phyloP scores from a whole-genome alignment of 805 yeast species.

The Candida suzukii region DNA sequence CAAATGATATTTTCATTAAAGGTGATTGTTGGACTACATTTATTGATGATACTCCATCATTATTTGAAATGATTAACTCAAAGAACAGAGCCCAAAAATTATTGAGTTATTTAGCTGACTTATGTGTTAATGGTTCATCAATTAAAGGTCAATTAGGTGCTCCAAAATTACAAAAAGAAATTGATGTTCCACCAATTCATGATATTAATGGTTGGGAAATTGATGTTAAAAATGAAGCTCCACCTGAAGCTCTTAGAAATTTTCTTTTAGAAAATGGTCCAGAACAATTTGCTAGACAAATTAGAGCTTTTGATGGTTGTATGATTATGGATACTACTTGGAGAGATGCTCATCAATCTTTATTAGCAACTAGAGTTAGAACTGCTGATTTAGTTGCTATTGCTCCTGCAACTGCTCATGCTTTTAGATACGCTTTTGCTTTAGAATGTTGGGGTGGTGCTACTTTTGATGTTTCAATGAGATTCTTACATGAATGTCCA shows the following conservation, averaged over 20 bases:
- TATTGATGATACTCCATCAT: constrained; percentile 94
- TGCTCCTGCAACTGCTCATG: constrained; percentile 92
- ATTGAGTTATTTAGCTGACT: constrained; percentile 83
- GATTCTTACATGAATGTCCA: constrained; percentile 97
- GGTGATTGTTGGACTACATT: constrained; percentile 98
- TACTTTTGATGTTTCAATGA: constrained; percentile 96
- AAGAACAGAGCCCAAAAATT: constrained; percentile 96
- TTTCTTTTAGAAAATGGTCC: constrained; percentile 82
- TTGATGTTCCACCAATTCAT: constrained; percentile 66
- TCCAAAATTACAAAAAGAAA: constrained; percentile 75
- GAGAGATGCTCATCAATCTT: constrained; percentile 99
- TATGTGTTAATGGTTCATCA: constrained; percentile 93
- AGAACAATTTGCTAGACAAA: constrained; percentile 80
- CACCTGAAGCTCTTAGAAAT: constrained; percentile 88
- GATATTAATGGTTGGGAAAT: constrained; percentile 55
- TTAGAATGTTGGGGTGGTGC: constrained; percentile 99
- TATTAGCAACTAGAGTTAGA: constrained; percentile 95
- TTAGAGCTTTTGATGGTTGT: constrained; percentile 78
- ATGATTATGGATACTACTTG: constrained; percentile 97
- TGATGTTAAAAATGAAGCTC: constrained; percentile 46
- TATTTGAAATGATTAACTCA: constrained; percentile 90
- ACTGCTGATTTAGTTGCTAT: constrained; percentile 86
- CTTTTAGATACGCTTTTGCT: constrained; percentile 85
- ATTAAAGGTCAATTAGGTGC: constrained; percentile 92
- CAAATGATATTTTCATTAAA: constrained; percentile 77